Evolutionary conservation across 2,329 filamentous ascomycete species (phyloP), one percentile per base, ranked within the genome.

Genomic region (Samsoniella hepiali): DNA sequence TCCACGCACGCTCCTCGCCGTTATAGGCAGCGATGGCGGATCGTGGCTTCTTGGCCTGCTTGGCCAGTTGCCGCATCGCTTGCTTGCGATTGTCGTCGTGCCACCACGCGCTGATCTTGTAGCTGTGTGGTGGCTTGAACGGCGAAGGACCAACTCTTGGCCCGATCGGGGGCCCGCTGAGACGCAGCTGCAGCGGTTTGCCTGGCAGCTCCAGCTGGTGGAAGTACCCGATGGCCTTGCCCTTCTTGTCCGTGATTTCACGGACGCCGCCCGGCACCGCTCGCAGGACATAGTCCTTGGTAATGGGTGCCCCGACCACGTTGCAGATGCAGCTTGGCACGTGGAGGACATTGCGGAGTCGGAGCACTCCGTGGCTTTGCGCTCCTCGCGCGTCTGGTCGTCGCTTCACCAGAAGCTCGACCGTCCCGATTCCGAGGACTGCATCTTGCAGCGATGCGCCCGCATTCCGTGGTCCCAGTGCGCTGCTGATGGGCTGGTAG

Each of bases 391-490:
- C 61, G 11, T 59, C 31, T 1, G 61, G 64, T 5, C 22, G 34
- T 22, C 56, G 56, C 38, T 63, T 65, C 13, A 65, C 64, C 8
- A 34, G 50, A 34, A 65, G 49, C 15, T 54, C 36, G 34, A 65
- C 56, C 8, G 61, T 63, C 40, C 64, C 64, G 29, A 65, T 63
- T 13, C 62, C 61, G 27, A 65, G 29, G 29, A 63, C 61, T n/a
- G 56, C 36, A 15, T 2, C 10, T 27, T 9, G 9, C 5, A 17
- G 40, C 13, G 34, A 5, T 17, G 22, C 7, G n/a, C 31, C n/a
- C 5, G n/a, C 15, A 5, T 17, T 10, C 10, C 49, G 42, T 27
- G 13, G 15, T 2, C 42, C 44, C 22, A 63, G 49, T 22, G 36
- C 17, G 51, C 61, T 60, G 44, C 31, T 54, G 50, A 65, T 44